These are phyloP conservation scores for Kwoniella bestiolae DNA, from an alignment of 768 basidiomycete species.

Conservation along the genomic window DNA sequence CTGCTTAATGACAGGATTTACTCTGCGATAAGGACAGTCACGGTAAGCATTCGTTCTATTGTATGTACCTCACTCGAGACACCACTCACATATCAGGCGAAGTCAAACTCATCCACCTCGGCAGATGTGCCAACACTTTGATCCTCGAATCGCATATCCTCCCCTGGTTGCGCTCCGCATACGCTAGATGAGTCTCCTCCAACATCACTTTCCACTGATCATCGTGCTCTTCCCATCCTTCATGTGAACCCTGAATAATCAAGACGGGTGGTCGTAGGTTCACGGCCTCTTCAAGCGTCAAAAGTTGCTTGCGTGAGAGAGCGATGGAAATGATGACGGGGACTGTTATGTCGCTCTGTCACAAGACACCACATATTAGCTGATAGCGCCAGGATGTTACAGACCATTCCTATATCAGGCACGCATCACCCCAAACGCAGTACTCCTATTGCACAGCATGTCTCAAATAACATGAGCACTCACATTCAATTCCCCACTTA, in stretches of 20 bases:
- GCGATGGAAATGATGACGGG: neutral
- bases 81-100: slow-evolving; percentile 13
- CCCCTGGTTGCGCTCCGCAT: neutral
- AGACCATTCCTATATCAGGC: no score
- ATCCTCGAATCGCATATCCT: neutral
- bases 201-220: slow-evolving; percentile 7
- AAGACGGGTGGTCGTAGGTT: neutral
- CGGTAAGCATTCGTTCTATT: no score
- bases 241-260: slow-evolving; percentile 7
- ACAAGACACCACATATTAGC: neutral
- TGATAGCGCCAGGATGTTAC: no score
- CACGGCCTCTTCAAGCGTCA: neutral
- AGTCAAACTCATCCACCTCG: slow-evolving; percentile 27
- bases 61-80: neutral
- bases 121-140: slow-evolving; percentile 6
- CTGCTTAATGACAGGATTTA: slow-evolving; percentile 16
- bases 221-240: slow-evolving; percentile 16
- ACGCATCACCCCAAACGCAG: no score
- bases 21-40: neutral
- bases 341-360: neutral
- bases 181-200: neutral
- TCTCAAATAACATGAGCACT: neutral
- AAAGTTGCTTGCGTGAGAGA: neutral
- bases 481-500: slow-evolving; percentile 6
- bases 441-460: no score